Conservation (phyloP, 768 basidiomycete species). For the Rhizopogon rudus region DNA sequence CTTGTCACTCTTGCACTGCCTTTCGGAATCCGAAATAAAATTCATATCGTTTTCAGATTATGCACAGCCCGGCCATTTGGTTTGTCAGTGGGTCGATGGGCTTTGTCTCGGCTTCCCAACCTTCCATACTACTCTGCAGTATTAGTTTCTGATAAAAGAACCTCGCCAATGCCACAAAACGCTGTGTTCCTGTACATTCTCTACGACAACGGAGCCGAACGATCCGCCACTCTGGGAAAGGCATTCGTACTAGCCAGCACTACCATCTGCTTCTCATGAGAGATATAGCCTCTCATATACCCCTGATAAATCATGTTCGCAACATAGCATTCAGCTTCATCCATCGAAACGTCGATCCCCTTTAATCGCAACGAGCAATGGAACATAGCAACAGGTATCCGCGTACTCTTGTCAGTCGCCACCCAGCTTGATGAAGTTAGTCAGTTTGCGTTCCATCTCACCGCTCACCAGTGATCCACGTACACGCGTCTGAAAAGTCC, state of each 20-base stretch:
- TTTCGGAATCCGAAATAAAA: no score
- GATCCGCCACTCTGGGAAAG: constrained; percentile 72
- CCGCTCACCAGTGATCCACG: constrained; percentile 22
- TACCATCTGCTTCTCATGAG: constrained; percentile 92
- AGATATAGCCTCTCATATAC: constrained; percentile 92
- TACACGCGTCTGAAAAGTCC: constrained; percentile 77
- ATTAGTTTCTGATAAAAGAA: no score
- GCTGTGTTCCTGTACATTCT: background rate
- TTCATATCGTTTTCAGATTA: no score
- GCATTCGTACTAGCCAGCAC: constrained; percentile 78
- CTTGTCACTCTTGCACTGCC: no score
- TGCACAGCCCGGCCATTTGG: no score
- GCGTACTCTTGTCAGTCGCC: constrained; percentile 61
- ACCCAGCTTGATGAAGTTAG: constrained; percentile 59
- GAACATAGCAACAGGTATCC: constrained; percentile 81
- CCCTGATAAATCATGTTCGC: constrained; percentile 95
- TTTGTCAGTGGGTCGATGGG: no score
- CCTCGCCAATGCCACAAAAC: background rate
- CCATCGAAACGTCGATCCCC: constrained; percentile 62
- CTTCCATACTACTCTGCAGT: no score
- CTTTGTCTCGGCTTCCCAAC: no score
- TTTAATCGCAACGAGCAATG: constrained; percentile 69
- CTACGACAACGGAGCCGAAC: constrained; percentile 42
- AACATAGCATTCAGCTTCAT: constrained; percentile 90
- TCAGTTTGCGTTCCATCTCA: background rate